Base-by-base conservation (phyloP, 2,329 filamentous ascomycete genomes). In the Nemania sp. region DNA sequence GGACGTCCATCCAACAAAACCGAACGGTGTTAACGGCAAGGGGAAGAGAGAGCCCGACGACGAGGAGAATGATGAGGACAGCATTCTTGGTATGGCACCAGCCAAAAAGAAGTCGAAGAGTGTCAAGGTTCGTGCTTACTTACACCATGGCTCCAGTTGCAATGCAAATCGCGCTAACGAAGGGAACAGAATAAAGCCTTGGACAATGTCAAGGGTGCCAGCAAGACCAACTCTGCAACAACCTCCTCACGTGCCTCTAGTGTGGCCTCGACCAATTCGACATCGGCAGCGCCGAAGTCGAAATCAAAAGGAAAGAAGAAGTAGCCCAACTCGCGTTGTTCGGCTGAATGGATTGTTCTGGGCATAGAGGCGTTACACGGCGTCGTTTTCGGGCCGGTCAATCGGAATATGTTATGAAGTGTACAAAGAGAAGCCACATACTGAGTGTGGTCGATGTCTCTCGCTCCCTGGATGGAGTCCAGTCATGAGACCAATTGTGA, bases 101-200 rank as follows among this genome's bases (percentile, higher is more conserved):
- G 88, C 88, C 1, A 97, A 96, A 85, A 98, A 98, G 84, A 97
- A 96, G 85, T 83, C 87, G 15, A 96, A 96, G 83, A 91, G 88
- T 54, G 89, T 92, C 63, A 96, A 96, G 86, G 92, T 95, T 81
- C 74, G 87, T 21, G 29, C 45, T 17, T 54, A 56, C 45, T 17
- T 54, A 56, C 56, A 58, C 17, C 47, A 2, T 46, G 4, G 7
- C 21, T 54, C 50, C 13, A 34, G n/a, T 52, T 37, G 5, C 7
- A 20, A 45, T 21, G 10, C 9, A 54, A 32, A 37, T 21, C 46
- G 13, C 57, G 18, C 65, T 73, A 65, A 69, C 52, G 21, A 32
- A 46, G 6, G 1, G 32, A 59, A 66, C 73, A 98, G 93, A 97
- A 97, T 77, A 98, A 98, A 79, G 88, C 91, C 54, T 85, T 97